These are phyloP conservation scores for Russula compacta DNA, from an alignment of 768 basidiomycete species.

Conservation along the genomic window DNA sequence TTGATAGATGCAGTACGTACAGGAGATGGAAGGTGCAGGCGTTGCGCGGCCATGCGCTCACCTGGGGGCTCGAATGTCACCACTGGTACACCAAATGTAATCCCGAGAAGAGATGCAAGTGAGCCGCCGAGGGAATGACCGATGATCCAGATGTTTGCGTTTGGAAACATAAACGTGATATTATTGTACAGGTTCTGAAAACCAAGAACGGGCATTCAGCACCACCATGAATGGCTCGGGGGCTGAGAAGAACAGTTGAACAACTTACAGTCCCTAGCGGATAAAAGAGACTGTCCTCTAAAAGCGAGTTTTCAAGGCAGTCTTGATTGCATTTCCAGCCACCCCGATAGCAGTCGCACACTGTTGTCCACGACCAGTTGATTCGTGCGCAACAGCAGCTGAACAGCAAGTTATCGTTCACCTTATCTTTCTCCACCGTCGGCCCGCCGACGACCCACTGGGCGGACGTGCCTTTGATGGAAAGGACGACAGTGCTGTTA, in stretches of 20 bases:
- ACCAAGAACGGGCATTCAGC: background rate
- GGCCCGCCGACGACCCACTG: constrained; percentile 67
- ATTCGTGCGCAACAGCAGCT: constrained; percentile 94
- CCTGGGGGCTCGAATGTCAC: constrained; percentile 84
- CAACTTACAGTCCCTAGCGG: constrained; percentile 70
- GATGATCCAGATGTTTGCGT: constrained; percentile 81
- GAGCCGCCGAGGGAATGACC: constrained; percentile 84
- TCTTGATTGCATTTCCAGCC: constrained; percentile 67
- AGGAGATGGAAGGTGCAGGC: constrained; percentile 82
- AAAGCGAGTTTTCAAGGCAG: constrained; percentile 71
- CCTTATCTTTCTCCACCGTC: constrained; percentile 81
- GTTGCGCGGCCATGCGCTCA: constrained; percentile 49
- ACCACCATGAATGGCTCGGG: too few species aligned
- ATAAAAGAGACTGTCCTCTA: constrained; percentile 83
- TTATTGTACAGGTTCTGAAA: constrained; percentile 86
- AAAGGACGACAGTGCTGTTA: constrained; percentile 78
- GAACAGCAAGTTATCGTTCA: constrained; percentile 93
- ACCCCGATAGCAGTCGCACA: constrained; percentile 80
- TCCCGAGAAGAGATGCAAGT: constrained; percentile 72
- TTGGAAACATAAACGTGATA: constrained; percentile 81
- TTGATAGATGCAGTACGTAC: constrained; percentile 34
- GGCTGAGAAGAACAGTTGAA: background rate
- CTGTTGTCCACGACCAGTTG: constrained; percentile 89
- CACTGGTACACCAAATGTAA: constrained; percentile 87
- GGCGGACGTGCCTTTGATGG: constrained; percentile 91